Evolutionary conservation across 2,329 filamentous ascomycete genomes (phyloP).

Genomic region (Chaetomiaceae sp.): DNA sequence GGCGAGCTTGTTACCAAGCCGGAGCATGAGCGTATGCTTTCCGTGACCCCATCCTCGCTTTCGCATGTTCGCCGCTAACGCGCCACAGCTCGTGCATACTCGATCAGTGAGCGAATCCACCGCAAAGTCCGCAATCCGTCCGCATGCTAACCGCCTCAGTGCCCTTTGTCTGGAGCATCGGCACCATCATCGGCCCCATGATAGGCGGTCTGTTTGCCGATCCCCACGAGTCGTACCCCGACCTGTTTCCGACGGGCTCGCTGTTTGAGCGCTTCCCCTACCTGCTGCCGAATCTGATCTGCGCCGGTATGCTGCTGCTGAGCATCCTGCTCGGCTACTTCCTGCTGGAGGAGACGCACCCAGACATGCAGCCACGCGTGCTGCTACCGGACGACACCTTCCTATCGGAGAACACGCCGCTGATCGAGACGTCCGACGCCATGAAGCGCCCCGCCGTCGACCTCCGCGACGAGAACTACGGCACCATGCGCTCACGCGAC

Average conservation of each 20-base stretch:
- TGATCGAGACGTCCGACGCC: slow-evolving; percentile 68
- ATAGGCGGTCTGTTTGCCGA: slow-evolving; percentile 84
- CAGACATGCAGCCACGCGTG: slow-evolving; percentile 61
- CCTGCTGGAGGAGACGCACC: slow-evolving; percentile 82
- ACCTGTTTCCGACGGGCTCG: slow-evolving; percentile 58
- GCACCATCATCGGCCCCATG: slow-evolving; percentile 80
- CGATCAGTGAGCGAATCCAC: slow-evolving; percentile 57
- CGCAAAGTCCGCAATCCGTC: no score
- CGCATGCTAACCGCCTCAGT: slow-evolving; percentile 33
- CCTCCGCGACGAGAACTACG: slow-evolving; percentile 71
- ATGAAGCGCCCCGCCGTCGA: slow-evolving; percentile 68
- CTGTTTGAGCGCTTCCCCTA: slow-evolving; percentile 79
- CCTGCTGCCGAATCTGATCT: slow-evolving; percentile 82
- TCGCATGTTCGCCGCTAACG: slow-evolving; percentile 12
- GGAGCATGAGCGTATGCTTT: slow-evolving; percentile 71
- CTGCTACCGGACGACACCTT: slow-evolving; percentile 43
- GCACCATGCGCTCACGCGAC: slow-evolving; percentile 51
- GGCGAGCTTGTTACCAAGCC: slow-evolving; percentile 78
- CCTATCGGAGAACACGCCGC: slow-evolving; percentile 61
- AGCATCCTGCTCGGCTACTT: slow-evolving; percentile 78
- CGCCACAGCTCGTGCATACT: slow-evolving; percentile 66
- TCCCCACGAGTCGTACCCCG: slow-evolving; percentile 67
- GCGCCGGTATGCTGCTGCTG: slow-evolving; percentile 65
- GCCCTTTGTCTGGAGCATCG: slow-evolving; percentile 90
- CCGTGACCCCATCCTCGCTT: neutral